Evolutionary conservation across 148 eudicot genomes (phyloP), one percentile per base, ranked within the genome.

Genomic region (Persicaria maculosa): DNA sequence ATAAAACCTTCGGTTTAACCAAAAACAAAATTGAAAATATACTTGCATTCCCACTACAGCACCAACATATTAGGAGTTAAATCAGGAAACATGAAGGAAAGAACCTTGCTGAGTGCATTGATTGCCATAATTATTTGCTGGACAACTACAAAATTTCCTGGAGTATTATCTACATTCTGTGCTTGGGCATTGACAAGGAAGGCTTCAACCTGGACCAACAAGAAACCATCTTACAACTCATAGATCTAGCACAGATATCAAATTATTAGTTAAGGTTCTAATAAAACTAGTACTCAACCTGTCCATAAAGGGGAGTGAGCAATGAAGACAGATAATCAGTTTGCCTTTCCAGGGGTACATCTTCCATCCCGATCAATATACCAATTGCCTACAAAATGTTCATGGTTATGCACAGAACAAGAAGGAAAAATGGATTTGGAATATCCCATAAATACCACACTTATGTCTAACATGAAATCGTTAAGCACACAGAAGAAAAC

Each of bases 61-160:
- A 15, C 69, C 20, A 43, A n/a, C 47, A 65, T 65, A 36, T 65
- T 40, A 43, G 8, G 14, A 65, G 12, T 15, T 65, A 5, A 40
- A 65, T 65, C 19, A 31, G 40, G 40, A 10, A 52, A 52, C 14
- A 47, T 46, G 7, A 46, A 71, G n/a, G 22, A 12, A 75, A 67
- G 46, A 46, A 95, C 99, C 99, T 95, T 95, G 96, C 99, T 95
- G 62, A 95, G 89, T 50, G 93, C 90, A 85, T 95, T 95, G 68
- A 95, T 92, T 72, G 99, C 93, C 96, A 90, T 90, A 72, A 95
- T 76, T 25, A 89, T 90, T 81, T 90, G 97, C 85, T 92, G 92
- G 75, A 95, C 85, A 74, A 82, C 83, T 62, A 77, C 76, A 50
- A 89, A 74, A 79, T 85, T 88, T 45, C 83, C 83, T 7, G 87